phyloP scores from a whole-genome alignment of 2,329 filamentous ascomycete species.

The Fusarium pseudograminearum region DNA sequence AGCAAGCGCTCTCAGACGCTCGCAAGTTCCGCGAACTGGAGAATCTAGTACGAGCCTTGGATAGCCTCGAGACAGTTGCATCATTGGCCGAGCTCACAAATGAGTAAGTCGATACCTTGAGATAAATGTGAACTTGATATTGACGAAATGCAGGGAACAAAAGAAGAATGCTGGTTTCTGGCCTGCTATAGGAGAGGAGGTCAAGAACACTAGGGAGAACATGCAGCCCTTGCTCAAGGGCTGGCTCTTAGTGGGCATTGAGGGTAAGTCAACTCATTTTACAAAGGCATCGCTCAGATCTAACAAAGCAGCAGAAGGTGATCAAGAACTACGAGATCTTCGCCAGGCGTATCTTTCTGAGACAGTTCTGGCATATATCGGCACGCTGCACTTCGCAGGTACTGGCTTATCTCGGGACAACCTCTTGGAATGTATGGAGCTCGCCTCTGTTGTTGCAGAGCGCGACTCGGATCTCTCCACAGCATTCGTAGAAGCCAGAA shows the following conservation, averaged over 20 bases:
- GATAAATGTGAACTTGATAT: background rate
- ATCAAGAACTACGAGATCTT: slow-evolving; percentile 71
- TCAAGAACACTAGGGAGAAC: slow-evolving; percentile 66
- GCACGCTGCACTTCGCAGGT: slow-evolving; percentile 82
- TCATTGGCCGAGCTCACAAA: slow-evolving; percentile 64
- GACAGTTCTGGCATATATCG: slow-evolving; percentile 84
- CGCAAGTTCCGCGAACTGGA: slow-evolving; percentile 77
- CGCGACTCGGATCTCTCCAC: slow-evolving; percentile 74
- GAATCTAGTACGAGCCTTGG: slow-evolving; percentile 72
- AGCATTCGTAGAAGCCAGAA: slow-evolving; percentile 71
- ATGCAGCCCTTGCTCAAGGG: slow-evolving; percentile 72
- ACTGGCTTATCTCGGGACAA: slow-evolving; percentile 79
- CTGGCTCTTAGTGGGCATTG: slow-evolving; percentile 69
- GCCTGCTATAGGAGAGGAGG: slow-evolving; percentile 63
- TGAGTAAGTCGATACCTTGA: slow-evolving; percentile 59
- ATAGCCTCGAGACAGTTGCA: slow-evolving; percentile 75
- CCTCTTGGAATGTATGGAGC: slow-evolving; percentile 86
- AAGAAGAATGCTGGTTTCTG: slow-evolving; percentile 63
- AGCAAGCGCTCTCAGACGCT: slow-evolving; percentile 65
- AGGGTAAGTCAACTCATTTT: slow-evolving; percentile 60
- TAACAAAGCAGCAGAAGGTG: slow-evolving; percentile 61
- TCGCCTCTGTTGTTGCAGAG: slow-evolving; percentile 80
- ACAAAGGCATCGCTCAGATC: background rate
- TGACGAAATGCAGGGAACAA: slow-evolving; percentile 50
- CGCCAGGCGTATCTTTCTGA: slow-evolving; percentile 87